Evolutionary conservation across 2,329 filamentous ascomycete species (phyloP), one percentile per base, ranked within the genome.

Genomic region (Hortaea sp.): DNA sequence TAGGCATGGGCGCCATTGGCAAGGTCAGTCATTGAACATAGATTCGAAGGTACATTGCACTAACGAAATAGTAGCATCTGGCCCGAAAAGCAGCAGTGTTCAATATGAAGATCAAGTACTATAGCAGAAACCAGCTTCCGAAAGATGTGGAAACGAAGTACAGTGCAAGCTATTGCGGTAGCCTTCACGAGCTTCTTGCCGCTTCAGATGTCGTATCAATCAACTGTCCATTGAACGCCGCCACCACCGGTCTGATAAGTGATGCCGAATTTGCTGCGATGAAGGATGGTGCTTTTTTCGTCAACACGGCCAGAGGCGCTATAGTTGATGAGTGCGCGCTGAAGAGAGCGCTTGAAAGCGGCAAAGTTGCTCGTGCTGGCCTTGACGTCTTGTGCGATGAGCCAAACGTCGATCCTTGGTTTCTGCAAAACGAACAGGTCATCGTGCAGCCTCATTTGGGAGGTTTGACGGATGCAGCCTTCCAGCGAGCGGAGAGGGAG

Each of bases 361-460:
- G 73, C 0, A 70, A 72, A 43, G 50, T 77, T 1, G 60, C 62
- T 1, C 59, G 69, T 4, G 73, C 71, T 1, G 75, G 74, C 0
- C 48, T 77, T 34, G 73, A 76, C 50, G 72, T 74, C 1, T 70
- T 73, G 35, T 48, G 47, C 42, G 60, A 70, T 12, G 73, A 76
- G 49, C 73, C 72, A 9, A 51, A 62, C 37, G 68, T 81, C 1
- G 67, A 76, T 55, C 57, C 65, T 20, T 63, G 67, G 27, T 59
- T 83, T 47, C 66, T 64, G 47, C 56, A 27, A 58, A 67, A 53
- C 63, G 50, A 61, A 1, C 72, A 71, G 50, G 76, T 77, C 0
- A 72, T 81, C 66, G 59, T 84, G 45, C 78, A 81, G n/a, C 77
- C 78, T 44, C 82, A 84, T 59, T 82, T 82, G 53, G 81, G 80